Evolutionary conservation across 2,329 filamentous ascomycete species (phyloP), one percentile per base, ranked within the genome.

Genomic region (Biscogniauxia marginata): DNA sequence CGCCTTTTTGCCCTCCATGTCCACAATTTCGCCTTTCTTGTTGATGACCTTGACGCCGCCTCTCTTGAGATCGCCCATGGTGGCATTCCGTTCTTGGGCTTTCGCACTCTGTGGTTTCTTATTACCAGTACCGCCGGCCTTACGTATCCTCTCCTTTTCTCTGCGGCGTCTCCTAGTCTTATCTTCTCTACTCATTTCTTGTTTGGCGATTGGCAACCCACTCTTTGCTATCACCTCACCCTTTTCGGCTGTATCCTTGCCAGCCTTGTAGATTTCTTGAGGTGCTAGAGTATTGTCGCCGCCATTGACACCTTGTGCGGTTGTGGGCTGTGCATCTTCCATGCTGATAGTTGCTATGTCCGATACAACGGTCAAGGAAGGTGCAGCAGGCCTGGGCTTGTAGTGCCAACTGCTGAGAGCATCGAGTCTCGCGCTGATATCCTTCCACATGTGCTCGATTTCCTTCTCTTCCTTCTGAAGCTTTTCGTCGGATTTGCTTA

Each of bases 371-470:
- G 90, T 93, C 60, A 99, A 84, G 47, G 85, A 84, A n/a, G 91
- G 85, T 51, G 88, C 88, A 1, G 88, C 83, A 9, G 90, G 87
- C 77, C 93, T 96, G 53, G 95, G 95, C 74, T 91, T 93, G 83
- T 96, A 97, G 76, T 97, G 90, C 87, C 91, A 96, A 71, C 90
- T 96, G 74, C 87, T 93, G 61, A 99, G 85, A 22, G 90, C 85
- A 74, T 99, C 95, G 54, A 99, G 85, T 60, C 91, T 90, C 47
- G 83, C 84, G 67, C 84, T 87, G 52, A 97, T 81, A 34, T 90
- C 88, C 64, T 85, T 89, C 92, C 95, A 99, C 67, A 97, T 78
- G 24, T 79, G 80, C 66, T 88, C 86, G 53, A 98, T 89, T 70
- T 96, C 92, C 56, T 84, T 82, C 74, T 97, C 91, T 67, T 96